Evolutionary conservation across 176 grass and related monocot genomes (phyloP).

Genomic region (Hordeum marinum): DNA sequence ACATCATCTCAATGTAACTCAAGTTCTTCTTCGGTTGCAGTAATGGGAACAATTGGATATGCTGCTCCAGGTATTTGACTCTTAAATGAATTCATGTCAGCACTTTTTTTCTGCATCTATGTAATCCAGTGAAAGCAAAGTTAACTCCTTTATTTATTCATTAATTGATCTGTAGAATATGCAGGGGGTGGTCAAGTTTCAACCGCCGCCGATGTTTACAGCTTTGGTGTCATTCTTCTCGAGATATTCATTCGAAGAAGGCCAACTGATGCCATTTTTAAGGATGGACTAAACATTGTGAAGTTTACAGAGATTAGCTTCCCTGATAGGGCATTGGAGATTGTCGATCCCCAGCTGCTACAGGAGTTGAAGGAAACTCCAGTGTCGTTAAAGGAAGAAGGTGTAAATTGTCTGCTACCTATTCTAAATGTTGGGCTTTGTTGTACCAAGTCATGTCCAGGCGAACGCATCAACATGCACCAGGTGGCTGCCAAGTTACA

Average conservation of each 20-base stretch:
- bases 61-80: background rate
- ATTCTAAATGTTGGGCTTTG: background rate
- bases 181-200: background rate
- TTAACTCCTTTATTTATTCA: background rate
- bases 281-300: background rate
- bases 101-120: background rate
- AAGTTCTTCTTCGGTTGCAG: background rate
- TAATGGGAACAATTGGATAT: background rate
- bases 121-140: background rate
- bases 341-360: background rate
- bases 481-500: too few relatives aligned
- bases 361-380: background rate
- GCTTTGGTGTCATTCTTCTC: background rate
- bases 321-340: background rate
- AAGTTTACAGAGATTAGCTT: background rate
- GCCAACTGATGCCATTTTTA: background rate
- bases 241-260: background rate
- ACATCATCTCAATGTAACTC: background rate
- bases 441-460: background rate
- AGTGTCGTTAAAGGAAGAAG: background rate
- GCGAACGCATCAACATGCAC: too few relatives aligned
- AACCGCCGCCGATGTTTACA: background rate
- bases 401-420: background rate
- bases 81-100: too few relatives aligned
- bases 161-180: background rate